These are phyloP conservation scores for Calocybe indica DNA, from an alignment of 768 basidiomycete genomes.

Conservation along the genomic window DNA sequence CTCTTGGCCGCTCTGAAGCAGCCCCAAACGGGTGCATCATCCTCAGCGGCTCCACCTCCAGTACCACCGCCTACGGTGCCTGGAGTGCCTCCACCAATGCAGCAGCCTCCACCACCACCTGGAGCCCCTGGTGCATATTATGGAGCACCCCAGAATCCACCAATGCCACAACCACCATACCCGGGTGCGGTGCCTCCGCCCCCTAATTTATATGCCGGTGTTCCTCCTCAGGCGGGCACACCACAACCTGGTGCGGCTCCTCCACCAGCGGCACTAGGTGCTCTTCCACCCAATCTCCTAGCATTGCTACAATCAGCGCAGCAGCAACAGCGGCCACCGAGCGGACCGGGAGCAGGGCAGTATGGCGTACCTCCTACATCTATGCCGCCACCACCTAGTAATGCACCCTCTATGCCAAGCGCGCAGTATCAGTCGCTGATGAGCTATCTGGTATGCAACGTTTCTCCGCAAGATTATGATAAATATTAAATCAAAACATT, in stretches of 20 bases:
- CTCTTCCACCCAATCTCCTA: constrained; percentile 63
- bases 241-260: constrained; percentile 27
- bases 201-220: constrained; percentile 22
- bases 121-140: constrained; percentile 14
- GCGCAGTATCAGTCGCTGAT: constrained; percentile 62
- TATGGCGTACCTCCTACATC: constrained; percentile 34
- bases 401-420: constrained; percentile 34
- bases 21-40: constrained; percentile 35
- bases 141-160: constrained; percentile 15
- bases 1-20: constrained; percentile 56
- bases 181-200: constrained; percentile 31
- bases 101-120: constrained; percentile 27
- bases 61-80: constrained; percentile 26
- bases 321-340: constrained; percentile 34
- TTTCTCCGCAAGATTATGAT: no score
- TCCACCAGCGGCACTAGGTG: constrained; percentile 30
- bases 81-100: constrained; percentile 15
- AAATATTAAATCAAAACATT: no score
- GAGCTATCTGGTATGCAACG: constrained; percentile 48
- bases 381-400: constrained; percentile 27
- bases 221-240: constrained; percentile 12
- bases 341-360: constrained; percentile 24
- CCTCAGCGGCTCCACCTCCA: constrained; percentile 26
- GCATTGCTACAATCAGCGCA: constrained; percentile 58
- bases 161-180: constrained; percentile 15